Evolutionary conservation across 129 eudicot genomes (phyloP).

Genomic region (Cynara cardunculus): DNA sequence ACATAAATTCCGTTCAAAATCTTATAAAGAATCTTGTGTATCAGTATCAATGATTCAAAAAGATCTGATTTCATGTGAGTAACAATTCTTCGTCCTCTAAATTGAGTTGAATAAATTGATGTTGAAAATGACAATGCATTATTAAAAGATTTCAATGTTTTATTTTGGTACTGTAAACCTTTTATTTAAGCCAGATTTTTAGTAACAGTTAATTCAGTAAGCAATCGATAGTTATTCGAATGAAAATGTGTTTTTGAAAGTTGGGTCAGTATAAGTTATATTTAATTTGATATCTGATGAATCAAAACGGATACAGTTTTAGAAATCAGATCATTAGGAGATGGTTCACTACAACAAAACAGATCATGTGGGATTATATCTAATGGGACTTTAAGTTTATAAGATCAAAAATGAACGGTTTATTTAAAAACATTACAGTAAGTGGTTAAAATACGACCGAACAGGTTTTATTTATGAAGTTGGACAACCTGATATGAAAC

Average conservation of each 20-base stretch:
- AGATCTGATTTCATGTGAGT: not conserved
- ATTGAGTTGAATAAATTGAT: conserved; percentile 6
- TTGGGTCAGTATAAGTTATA: not conserved
- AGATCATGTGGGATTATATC: too few relatives aligned
- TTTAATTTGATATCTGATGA: not conserved
- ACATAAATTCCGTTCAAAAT: conserved; percentile 1
- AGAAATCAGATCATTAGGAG: too few relatives aligned
- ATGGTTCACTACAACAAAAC: too few relatives aligned
- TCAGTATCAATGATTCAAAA: not conserved
- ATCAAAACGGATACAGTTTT: too few relatives aligned
- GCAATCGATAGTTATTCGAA: not conserved
- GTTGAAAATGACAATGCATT: conserved; percentile 23
- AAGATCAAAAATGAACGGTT: not conserved
- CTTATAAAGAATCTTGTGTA: conserved; percentile 9
- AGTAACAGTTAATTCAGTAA: not conserved
- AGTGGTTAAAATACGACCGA: not conserved
- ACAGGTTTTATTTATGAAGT: too few relatives aligned
- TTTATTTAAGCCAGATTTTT: not conserved
- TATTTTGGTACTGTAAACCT: not conserved
- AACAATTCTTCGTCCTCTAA: not conserved
- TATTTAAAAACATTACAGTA: not conserved
- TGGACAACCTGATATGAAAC: too few relatives aligned
- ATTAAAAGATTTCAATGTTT: not conserved
- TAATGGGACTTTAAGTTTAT: not conserved
- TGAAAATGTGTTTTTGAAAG: not conserved